Percentiles rank a stretch among this genome's conserved stretches.
These are phyloP conservation scores for Monosporascus sp. DNA, from an alignment of 2,329 filamentous ascomycete species.

Conservation along the genomic window DNA sequence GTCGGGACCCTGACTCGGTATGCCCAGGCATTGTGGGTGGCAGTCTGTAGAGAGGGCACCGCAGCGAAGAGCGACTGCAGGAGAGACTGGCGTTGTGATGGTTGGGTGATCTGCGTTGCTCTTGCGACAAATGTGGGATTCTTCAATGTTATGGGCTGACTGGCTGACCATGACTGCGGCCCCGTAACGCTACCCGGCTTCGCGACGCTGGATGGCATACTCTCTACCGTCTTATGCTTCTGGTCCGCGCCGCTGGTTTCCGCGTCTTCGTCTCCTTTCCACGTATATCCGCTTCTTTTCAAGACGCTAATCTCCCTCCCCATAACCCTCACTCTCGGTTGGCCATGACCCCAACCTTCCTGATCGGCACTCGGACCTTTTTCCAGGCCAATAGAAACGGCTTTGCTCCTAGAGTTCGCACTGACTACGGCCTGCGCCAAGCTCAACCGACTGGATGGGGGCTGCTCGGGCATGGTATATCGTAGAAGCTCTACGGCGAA, in stretches of 20 bases:
- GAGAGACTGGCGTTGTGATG: slow-evolving; percentile 35
- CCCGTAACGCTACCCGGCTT: slow-evolving; percentile 12
- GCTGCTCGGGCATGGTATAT: slow-evolving; percentile 81
- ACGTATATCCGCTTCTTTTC: slow-evolving; percentile 71
- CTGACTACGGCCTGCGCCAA: slow-evolving; percentile 80
- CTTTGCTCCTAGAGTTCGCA: slow-evolving; percentile 72
- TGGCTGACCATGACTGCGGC: slow-evolving; percentile 43
- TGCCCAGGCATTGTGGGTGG: slow-evolving; percentile 56
- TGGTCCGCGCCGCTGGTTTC: slow-evolving; percentile 5
- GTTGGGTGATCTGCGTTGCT: slow-evolving; percentile 35
- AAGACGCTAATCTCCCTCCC: slow-evolving; percentile 69
- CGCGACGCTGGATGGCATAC: slow-evolving; percentile 10
- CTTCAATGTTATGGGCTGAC: slow-evolving; percentile 45
- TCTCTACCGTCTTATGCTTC: slow-evolving; percentile 7
- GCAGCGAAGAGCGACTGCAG: slow-evolving; percentile 43
- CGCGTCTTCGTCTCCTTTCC: slow-evolving; percentile 37
- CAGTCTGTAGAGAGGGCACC: slow-evolving; percentile 46
- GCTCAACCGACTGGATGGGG: slow-evolving; percentile 75
- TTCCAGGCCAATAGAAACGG: slow-evolving; percentile 67
- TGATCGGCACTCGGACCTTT: slow-evolving; percentile 60
- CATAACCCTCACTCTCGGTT: slow-evolving; percentile 68
- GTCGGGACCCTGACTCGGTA: slow-evolving; percentile 34
- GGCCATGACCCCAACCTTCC: slow-evolving; percentile 68
- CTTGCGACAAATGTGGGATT: slow-evolving; percentile 55
- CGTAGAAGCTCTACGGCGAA: slow-evolving; percentile 71